phyloP scores from a whole-genome alignment of 305 asterid genomes.

The Solanum hybrid region DNA sequence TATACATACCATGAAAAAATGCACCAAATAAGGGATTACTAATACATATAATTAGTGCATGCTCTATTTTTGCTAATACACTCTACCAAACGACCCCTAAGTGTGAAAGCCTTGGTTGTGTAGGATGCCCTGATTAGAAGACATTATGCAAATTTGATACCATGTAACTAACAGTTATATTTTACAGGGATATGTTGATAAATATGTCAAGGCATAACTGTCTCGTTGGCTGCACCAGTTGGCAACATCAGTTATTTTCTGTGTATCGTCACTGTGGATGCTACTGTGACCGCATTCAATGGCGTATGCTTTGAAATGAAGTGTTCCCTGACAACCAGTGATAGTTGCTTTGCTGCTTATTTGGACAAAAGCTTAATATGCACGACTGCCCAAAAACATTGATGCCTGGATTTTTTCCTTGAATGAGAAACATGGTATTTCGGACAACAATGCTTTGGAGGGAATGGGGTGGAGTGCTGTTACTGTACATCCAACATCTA shows the following conservation, averaged over 20 bases:
- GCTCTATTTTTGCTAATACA: no score
- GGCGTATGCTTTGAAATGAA: neutral
- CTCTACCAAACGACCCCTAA: no score
- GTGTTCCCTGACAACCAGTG: neutral
- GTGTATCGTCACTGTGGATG: neutral
- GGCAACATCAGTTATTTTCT: neutral
- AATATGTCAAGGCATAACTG: constrained; percentile 63
- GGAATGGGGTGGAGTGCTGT: neutral
- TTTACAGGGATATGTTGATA: constrained; percentile 92
- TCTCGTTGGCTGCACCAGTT: neutral
- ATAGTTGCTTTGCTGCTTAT: neutral
- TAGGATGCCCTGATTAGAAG: neutral
- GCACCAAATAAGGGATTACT: no score
- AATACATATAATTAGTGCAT: no score
- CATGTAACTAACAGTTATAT: neutral
- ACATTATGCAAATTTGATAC: neutral
- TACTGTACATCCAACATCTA: neutral
- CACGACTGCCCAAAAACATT: neutral
- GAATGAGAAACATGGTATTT: neutral
- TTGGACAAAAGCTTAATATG: neutral
- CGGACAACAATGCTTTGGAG: neutral
- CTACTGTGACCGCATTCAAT: neutral
- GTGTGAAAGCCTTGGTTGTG: neutral
- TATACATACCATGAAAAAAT: no score
- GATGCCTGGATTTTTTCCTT: neutral